These are phyloP conservation scores for Aspergillus ostianus DNA, from an alignment of 495 filamentous ascomycete species.

Conservation along the genomic window DNA sequence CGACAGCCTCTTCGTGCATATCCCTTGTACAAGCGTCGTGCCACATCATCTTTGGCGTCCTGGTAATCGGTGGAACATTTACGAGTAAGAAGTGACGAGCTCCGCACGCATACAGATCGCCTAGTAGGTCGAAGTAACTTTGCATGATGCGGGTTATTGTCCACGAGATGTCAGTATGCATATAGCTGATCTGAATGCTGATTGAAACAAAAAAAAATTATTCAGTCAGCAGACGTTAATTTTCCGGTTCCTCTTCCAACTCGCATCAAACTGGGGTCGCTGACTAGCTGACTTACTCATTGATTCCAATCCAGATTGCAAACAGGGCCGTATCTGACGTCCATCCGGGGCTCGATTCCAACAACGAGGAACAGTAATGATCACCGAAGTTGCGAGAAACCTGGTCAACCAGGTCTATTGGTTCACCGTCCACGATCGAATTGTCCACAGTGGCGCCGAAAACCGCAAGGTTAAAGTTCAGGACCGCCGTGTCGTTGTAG, in stretches of 20 bases:
- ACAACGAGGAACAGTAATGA: constrained; percentile 2
- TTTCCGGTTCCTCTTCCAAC: background rate
- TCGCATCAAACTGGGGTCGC: too few species aligned
- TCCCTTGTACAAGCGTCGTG: background rate
- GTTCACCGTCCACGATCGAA: constrained; percentile 40
- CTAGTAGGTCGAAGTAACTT: constrained; percentile 8
- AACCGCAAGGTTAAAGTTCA: constrained; percentile 69
- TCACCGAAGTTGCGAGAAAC: background rate
- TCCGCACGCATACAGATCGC: constrained; percentile 53
- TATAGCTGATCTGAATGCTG: background rate
- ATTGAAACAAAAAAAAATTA: background rate
- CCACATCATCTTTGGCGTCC: constrained; percentile 17
- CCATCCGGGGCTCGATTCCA: constrained; percentile 39
- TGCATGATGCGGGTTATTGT: background rate
- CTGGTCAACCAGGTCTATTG: constrained; percentile 8
- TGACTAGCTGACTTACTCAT: constrained; percentile 42
- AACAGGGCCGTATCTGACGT: constrained; percentile 54
- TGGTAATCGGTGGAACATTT: constrained; percentile 63
- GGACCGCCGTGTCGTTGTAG: constrained; percentile 58
- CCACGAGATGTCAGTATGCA: background rate
- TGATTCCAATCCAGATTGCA: constrained; percentile 68
- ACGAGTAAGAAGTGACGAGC: constrained; percentile 67
- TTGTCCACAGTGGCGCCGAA: constrained; percentile 68
- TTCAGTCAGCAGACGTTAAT: background rate
- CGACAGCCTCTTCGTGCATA: background rate